These are phyloP conservation scores for Raffaelea arxii DNA, from an alignment of 2,329 filamentous ascomycete species.

Conservation along the genomic window DNA sequence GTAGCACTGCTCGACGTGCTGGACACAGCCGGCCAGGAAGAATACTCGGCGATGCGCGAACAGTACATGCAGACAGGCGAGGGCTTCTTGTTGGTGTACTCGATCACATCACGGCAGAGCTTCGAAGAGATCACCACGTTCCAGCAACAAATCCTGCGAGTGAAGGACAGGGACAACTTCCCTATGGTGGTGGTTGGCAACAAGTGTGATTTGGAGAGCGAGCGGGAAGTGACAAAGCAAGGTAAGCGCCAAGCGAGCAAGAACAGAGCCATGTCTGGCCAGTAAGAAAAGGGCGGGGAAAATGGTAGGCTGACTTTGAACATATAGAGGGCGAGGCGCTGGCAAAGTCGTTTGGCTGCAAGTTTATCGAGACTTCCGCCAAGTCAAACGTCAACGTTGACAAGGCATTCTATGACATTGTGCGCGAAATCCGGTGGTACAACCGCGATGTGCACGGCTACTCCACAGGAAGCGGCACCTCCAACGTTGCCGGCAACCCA, in stretches of 20 bases:
- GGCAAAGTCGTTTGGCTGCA: constrained; percentile 83
- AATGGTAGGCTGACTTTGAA: constrained; percentile 11
- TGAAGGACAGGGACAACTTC: constrained; percentile 99
- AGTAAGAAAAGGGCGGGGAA: not conserved
- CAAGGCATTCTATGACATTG: constrained; percentile 96
- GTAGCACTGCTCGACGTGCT: constrained; percentile 95
- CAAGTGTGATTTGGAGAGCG: constrained; percentile 95
- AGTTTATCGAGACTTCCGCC: constrained; percentile 97
- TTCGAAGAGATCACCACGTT: constrained; percentile 99
- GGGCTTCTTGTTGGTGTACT: constrained; percentile 95
- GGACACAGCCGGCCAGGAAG: constrained; percentile 96
- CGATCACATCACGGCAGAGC: constrained; percentile 92
- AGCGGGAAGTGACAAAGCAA: constrained; percentile 85
- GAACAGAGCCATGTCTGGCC: not conserved
- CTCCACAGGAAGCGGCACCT: constrained; percentile 56
- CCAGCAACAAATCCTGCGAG: constrained; percentile 94
- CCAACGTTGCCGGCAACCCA: constrained; percentile 52
- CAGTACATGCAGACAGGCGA: constrained; percentile 99
- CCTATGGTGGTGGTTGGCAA: constrained; percentile 98
- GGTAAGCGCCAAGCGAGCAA: constrained; percentile 44
- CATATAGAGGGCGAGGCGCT: constrained; percentile 78
- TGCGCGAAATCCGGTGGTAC: constrained; percentile 94
- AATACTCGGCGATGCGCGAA: constrained; percentile 98
- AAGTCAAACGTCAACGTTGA: constrained; percentile 98
- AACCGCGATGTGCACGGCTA: constrained; percentile 97